phyloP scores from a whole-genome alignment of 2,329 filamentous ascomycete genomes.

The Pseudopyricularia javanii region DNA sequence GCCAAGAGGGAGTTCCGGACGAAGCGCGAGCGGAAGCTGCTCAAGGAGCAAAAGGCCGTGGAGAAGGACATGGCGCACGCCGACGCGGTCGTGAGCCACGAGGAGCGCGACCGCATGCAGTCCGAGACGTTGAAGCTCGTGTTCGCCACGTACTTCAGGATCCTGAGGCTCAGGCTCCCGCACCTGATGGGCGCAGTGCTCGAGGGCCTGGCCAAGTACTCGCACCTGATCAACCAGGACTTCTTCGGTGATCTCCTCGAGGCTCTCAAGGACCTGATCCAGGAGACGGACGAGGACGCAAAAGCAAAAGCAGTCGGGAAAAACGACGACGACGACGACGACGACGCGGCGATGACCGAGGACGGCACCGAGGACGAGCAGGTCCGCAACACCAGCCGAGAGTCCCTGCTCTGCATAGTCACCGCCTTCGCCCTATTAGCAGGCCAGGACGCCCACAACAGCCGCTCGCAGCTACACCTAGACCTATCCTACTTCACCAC shows the following conservation, averaged over 20 bases:
- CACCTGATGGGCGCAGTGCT: constrained; percentile 94
- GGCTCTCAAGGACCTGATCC: constrained; percentile 84
- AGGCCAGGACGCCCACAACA: constrained; percentile 83
- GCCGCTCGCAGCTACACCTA: constrained; percentile 67
- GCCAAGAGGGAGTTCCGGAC: constrained; percentile 76
- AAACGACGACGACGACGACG: constrained; percentile 28
- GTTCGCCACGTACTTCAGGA: constrained; percentile 89
- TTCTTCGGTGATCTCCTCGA: constrained; percentile 96
- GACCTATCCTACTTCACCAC: constrained; percentile 93
- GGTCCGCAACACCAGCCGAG: constrained; percentile 65
- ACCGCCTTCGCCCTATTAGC: constrained; percentile 94
- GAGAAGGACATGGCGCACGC: constrained; percentile 91
- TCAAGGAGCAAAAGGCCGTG: constrained; percentile 75
- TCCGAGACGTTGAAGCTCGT: constrained; percentile 92
- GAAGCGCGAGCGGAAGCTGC: constrained; percentile 71
- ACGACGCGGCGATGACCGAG: constrained; percentile 34
- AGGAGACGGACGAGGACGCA: constrained; percentile 44
- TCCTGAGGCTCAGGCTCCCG: constrained; percentile 70
- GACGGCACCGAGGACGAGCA: constrained; percentile 29
- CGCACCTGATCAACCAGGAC: constrained; percentile 96
- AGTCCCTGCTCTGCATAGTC: constrained; percentile 85
- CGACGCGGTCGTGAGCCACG: constrained; percentile 80
- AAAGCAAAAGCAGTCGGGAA: no score
- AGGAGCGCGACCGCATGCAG: constrained; percentile 88
- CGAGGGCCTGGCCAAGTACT: constrained; percentile 85